Evolutionary conservation across 2,329 filamentous ascomycete genomes (phyloP).

Genomic region (Incumbomyces delicatus): DNA sequence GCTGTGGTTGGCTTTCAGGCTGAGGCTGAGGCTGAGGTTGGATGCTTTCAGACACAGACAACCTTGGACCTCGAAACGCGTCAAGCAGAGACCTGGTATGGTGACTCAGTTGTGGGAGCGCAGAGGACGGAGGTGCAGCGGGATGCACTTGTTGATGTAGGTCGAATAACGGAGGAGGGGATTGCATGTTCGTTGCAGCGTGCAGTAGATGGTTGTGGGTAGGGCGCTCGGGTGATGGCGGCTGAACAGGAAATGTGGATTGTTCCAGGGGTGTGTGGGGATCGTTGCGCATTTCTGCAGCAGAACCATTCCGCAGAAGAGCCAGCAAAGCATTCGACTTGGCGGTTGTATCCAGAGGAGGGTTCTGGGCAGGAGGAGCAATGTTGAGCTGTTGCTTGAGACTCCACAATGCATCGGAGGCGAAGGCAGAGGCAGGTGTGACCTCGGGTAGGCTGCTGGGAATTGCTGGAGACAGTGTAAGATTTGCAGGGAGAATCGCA

Average conservation of each 20-base stretch:
- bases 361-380: slow-evolving; percentile 11
- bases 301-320: slow-evolving; percentile 39
- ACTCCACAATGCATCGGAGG: slow-evolving; percentile 39
- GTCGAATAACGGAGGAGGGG: slow-evolving; percentile 1
- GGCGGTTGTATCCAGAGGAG: slow-evolving; percentile 25
- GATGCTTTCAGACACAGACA: slow-evolving; percentile 1
- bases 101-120: slow-evolving; percentile 47
- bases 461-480: slow-evolving; percentile 15
- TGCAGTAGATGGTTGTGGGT: neutral
- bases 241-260: slow-evolving; percentile 41
- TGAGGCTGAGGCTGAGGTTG: slow-evolving; percentile 9
- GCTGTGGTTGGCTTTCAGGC: neutral
- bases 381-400: slow-evolving; percentile 42
- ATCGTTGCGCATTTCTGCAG: slow-evolving; percentile 22
- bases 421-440: slow-evolving; percentile 17
- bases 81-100: slow-evolving; percentile 50
- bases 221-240: neutral
- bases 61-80: slow-evolving; percentile 40
- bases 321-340: slow-evolving; percentile 47
- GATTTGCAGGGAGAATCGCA: too few species aligned
- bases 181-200: slow-evolving; percentile 1
- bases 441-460: slow-evolving; percentile 34
- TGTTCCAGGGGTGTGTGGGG: slow-evolving; percentile 49
- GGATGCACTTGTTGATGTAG: slow-evolving; percentile 18
- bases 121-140: slow-evolving; percentile 45